Evolutionary conservation across 768 basidiomycete genomes (phyloP).

Genomic region (Kwoniella europaea): DNA sequence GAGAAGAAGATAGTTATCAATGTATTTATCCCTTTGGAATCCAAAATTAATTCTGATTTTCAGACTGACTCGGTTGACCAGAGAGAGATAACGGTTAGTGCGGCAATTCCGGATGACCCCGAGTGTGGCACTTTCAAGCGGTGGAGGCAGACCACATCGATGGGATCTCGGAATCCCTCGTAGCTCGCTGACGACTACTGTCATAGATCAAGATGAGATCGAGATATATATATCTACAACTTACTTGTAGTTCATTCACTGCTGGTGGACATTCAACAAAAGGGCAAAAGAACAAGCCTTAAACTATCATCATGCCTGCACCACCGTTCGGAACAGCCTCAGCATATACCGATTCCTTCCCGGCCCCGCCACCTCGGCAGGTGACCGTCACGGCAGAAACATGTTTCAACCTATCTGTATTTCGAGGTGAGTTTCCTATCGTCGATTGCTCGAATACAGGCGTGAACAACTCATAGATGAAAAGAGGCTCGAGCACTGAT

Average conservation of each 20-base stretch:
- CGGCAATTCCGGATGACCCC: background rate
- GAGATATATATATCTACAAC: background rate
- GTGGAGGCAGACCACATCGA: conserved; percentile 20
- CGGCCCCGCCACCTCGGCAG: conserved; percentile 45
- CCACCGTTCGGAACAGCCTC: conserved; percentile 54
- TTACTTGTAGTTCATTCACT: background rate
- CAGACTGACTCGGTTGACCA: background rate
- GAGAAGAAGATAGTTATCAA: conserved; percentile 2
- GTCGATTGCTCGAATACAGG: too few relatives aligned
- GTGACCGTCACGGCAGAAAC: conserved; percentile 53
- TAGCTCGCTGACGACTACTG: conserved; percentile 1
- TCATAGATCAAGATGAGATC: background rate
- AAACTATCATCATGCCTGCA: conserved; percentile 32
- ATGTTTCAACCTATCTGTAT: conserved; percentile 56
- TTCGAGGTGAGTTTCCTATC: conserved; percentile 45
- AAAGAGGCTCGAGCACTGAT: too few relatives aligned
- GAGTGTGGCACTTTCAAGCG: conserved; percentile 17
- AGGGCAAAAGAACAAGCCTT: background rate
- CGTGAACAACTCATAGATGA: too few relatives aligned
- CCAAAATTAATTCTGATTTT: background rate
- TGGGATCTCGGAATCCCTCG: background rate
- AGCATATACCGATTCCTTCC: conserved; percentile 56
- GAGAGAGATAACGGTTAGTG: background rate
- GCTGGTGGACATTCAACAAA: background rate
- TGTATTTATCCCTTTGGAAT: background rate